phyloP scores from a whole-genome alignment of 495 filamentous ascomycete genomes.

The Penicillium nucicola region DNA sequence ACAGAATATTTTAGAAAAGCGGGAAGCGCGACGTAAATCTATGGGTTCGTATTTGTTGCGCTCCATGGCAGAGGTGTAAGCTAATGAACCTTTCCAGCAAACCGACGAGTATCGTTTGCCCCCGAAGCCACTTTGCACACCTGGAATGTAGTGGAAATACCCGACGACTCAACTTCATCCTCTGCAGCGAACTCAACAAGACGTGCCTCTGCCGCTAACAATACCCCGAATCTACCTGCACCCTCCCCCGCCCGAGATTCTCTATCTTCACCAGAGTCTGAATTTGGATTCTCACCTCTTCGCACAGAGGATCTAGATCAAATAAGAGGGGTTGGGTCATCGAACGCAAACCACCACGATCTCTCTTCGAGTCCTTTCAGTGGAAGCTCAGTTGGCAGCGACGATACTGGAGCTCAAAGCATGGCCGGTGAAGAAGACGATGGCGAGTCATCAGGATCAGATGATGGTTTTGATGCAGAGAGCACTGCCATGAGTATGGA shows the following conservation, averaged over 20 bases:
- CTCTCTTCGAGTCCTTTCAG: slow-evolving; percentile 80
- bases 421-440: slow-evolving; percentile 53
- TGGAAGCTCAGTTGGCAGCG: slow-evolving; percentile 60
- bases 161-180: slow-evolving; percentile 82
- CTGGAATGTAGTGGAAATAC: slow-evolving; percentile 91
- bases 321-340: slow-evolving; percentile 21
- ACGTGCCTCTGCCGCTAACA: slow-evolving; percentile 60
- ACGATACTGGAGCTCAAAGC: slow-evolving; percentile 47
- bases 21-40: slow-evolving; percentile 87
- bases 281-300: slow-evolving; percentile 63
- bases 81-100: slow-evolving; percentile 46
- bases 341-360: slow-evolving; percentile 39
- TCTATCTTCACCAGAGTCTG: slow-evolving; percentile 62
- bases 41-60: slow-evolving; percentile 46
- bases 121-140: slow-evolving; percentile 97
- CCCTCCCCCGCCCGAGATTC: slow-evolving; percentile 53
- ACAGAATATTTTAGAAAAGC: slow-evolving; percentile 62
- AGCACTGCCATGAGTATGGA: slow-evolving; percentile 73
- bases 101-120: slow-evolving; percentile 93
- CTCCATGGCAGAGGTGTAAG: neutral
- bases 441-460: slow-evolving; percentile 40
- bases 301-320: slow-evolving; percentile 67
- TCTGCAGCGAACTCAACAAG: slow-evolving; percentile 71
- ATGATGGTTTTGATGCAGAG: slow-evolving; percentile 62
- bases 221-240: slow-evolving; percentile 37